These are phyloP conservation scores for Apiotrichum brassicae DNA, from an alignment of 1,284 basidiomycete genomes.

Conservation along the genomic window DNA sequence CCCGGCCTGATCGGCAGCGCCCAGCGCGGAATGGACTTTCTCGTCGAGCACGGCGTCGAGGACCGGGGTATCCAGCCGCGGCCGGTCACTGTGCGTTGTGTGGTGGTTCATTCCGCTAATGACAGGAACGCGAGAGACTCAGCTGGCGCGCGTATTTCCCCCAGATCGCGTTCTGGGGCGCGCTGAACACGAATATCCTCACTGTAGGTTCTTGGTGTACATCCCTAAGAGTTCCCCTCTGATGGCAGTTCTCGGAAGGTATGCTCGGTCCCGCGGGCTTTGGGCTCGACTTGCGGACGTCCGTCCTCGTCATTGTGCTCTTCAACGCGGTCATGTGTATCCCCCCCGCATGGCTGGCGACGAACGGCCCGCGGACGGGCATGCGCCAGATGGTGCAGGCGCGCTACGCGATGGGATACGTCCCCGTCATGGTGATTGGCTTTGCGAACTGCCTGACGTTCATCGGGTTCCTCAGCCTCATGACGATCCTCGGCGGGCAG, in stretches of 20 bases:
- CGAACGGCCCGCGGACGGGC: slow-evolving; percentile 78
- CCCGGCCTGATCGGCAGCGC: background rate
- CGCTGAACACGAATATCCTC: slow-evolving; percentile 43
- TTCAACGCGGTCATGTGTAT: slow-evolving; percentile 29
- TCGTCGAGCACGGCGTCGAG: slow-evolving; percentile 43
- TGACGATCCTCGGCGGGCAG: slow-evolving; percentile 71
- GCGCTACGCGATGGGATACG: slow-evolving; percentile 70
- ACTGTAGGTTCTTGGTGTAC: slow-evolving; percentile 22
- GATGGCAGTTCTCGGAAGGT: slow-evolving; percentile 38
- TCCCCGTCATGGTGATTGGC: slow-evolving; percentile 59
- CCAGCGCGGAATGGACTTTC: slow-evolving; percentile 24
- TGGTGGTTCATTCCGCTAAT: too few species aligned
- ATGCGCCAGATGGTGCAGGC: slow-evolving; percentile 83
- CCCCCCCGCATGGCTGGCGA: slow-evolving; percentile 49
- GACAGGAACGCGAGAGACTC: slow-evolving; percentile 13
- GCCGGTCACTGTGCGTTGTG: slow-evolving; percentile 34
- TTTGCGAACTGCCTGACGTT: slow-evolving; percentile 59
- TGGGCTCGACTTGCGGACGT: slow-evolving; percentile 31
- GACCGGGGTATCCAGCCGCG: slow-evolving; percentile 41
- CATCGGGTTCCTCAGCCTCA: slow-evolving; percentile 69
- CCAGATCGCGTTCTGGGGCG: slow-evolving; percentile 41
- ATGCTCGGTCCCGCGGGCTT: slow-evolving; percentile 38
- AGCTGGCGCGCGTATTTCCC: slow-evolving; percentile 33
- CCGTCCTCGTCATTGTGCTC: slow-evolving; percentile 30
- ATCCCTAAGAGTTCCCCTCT: background rate